Base-by-base conservation (phyloP, 768 basidiomycete genomes). In the Tricholoma sp. region DNA sequence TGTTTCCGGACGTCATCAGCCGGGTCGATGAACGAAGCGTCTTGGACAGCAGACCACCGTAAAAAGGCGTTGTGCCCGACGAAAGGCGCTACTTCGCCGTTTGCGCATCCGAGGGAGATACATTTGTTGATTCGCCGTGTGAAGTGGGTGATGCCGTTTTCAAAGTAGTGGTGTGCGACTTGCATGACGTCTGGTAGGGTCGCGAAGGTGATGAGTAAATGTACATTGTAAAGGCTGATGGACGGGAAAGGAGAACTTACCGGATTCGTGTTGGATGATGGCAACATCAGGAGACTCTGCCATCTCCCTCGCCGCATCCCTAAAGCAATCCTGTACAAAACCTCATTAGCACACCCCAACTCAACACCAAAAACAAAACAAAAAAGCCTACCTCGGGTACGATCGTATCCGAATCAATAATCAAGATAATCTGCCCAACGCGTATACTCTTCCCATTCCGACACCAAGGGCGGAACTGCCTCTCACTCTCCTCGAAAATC, bases 51-150 rank as follows among this genome's bases (percentile, higher is more conserved):
- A 2, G 82, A 81, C 92, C 91, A 95, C 9, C 92, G 81, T 22
- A 95, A 71, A 69, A 94, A 95, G 8, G 91, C 90, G 60, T 93
- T 91, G 66, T 92, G 90, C 7, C 89, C 89, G 41, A 92, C 89
- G 61, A 91, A 91, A 0, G 89, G 89, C 8, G 85, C 85, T 21
- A 90, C 86, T 68, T 91, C 88, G 22, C 89, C 89, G 60, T 91
- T 91, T 7, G 89, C 85, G 59, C 84, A 85, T 12, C 84, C 84
- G 69, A 89, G 83, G 3, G 87, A 85, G 58, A 91, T 91, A 54
- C 79, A 88, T 69, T 80, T 83, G 73, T 94, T 93, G 72, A 94
- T 91, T 31, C 91, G 82, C n/a, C 83, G 83, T 4, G 93, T 94
- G 74, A 95, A 94, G 73, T 87, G 87, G 5, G 93, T 87, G 67